phyloP scores from a whole-genome alignment of 2,329 filamentous ascomycete species.

The Aspergillus ochraceus region DNA sequence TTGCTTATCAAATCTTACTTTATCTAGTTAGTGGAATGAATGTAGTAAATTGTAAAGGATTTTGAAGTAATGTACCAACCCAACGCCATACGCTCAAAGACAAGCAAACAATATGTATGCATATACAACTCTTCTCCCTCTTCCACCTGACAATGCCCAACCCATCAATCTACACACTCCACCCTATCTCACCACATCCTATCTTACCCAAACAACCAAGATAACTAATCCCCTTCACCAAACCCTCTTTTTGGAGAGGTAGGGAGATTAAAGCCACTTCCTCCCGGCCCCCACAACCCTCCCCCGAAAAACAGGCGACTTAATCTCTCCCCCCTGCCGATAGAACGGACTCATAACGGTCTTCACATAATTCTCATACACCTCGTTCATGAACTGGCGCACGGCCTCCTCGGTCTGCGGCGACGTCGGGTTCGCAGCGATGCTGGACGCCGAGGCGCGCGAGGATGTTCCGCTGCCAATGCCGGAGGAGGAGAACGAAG shows the following conservation, averaged over 20 bases:
- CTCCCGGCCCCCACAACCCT: constrained; percentile 84
- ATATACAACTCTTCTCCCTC: not conserved
- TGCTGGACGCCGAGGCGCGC: constrained; percentile 63
- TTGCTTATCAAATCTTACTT: not conserved
- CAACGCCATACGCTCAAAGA: not conserved
- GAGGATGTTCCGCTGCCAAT: constrained; percentile 25
- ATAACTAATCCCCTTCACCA: not conserved
- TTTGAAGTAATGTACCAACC: not conserved
- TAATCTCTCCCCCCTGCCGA: constrained; percentile 77
- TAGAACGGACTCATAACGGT: constrained; percentile 98
- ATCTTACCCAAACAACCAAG: not conserved
- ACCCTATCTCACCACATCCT: not conserved
- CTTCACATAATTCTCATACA: constrained; percentile 97
- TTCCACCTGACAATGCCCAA: no score
- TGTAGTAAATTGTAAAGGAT: no score
- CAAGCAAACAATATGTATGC: not conserved
- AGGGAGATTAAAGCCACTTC: constrained; percentile 71
- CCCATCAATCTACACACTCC: no score
- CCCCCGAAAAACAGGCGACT: constrained; percentile 79
- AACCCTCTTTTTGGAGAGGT: no score
- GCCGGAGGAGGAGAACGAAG: constrained; percentile 22
- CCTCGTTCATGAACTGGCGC: constrained; percentile 88
- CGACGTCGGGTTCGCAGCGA: constrained; percentile 80
- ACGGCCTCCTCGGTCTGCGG: constrained; percentile 94
- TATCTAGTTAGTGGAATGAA: no score